A percentile compares a stretch with the other conserved stretches of the same genome.
phyloP scores from a whole-genome alignment of 1,284 basidiomycete species.

The Rhodotorula sp. region DNA sequence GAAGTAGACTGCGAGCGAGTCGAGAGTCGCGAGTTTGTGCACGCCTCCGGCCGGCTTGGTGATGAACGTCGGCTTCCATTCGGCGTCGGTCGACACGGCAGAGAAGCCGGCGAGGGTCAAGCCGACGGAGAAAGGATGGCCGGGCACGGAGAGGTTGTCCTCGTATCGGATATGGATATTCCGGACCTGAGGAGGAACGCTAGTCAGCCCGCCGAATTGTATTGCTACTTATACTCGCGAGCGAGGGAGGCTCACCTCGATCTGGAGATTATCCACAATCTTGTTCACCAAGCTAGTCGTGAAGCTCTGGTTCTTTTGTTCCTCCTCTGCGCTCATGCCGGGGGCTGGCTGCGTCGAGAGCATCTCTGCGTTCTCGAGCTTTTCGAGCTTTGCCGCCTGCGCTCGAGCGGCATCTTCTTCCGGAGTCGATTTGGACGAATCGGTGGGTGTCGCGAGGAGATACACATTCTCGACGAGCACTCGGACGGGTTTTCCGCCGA shows the following conservation, averaged over 20 bases:
- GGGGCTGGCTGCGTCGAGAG: slow-evolving; percentile 61
- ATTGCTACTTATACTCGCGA: neutral
- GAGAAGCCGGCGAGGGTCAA: slow-evolving; percentile 89
- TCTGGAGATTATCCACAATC: slow-evolving; percentile 94
- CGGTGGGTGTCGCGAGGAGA: slow-evolving; percentile 83
- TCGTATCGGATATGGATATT: slow-evolving; percentile 97
- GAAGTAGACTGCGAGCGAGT: slow-evolving; percentile 90
- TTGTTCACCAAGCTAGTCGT: slow-evolving; percentile 82
- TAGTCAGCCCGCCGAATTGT: neutral
- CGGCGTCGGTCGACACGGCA: slow-evolving; percentile 85
- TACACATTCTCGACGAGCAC: slow-evolving; percentile 93
- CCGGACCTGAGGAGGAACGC: slow-evolving; percentile 51
- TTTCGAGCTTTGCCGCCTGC: slow-evolving; percentile 84
- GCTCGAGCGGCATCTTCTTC: slow-evolving; percentile 79
- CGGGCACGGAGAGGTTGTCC: slow-evolving; percentile 88
- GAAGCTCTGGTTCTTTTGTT: slow-evolving; percentile 74
- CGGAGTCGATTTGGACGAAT: slow-evolving; percentile 66
- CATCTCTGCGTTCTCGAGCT: slow-evolving; percentile 82
- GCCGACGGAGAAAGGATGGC: slow-evolving; percentile 94
- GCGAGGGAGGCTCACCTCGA: slow-evolving; percentile 61
- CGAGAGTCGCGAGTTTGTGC: slow-evolving; percentile 88
- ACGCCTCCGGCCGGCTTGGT: slow-evolving; percentile 84
- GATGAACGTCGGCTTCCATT: slow-evolving; percentile 94
- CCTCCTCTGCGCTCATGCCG: slow-evolving; percentile 60
- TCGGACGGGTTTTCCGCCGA: slow-evolving; percentile 90